Percentiles rank a stretch among this genome's conserved stretches.
These are phyloP conservation scores for Penicillium paradoxum DNA, from an alignment of 495 filamentous ascomycete species.

Conservation along the genomic window DNA sequence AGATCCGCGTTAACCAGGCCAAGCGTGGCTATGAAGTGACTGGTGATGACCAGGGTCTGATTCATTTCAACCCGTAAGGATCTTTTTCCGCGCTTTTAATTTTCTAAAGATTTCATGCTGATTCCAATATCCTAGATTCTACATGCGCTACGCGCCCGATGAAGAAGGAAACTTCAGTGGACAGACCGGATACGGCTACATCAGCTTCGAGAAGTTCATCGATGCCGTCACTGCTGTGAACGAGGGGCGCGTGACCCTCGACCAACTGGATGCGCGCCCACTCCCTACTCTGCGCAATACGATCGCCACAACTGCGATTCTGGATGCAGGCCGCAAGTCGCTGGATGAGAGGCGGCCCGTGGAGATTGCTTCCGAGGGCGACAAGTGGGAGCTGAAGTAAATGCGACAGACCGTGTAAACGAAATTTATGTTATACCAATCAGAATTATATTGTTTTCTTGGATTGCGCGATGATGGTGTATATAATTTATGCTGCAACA, in stretches of 20 bases:
- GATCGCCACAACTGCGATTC: constrained; percentile 82
- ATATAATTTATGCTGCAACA: not conserved
- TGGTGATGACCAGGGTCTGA: constrained; percentile 64
- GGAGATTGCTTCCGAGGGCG: constrained; percentile 60
- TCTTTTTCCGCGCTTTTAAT: no score
- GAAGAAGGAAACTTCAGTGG: constrained; percentile 92
- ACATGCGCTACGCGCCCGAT: constrained; percentile 93
- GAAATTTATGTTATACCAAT: constrained; percentile 1
- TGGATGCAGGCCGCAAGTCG: constrained; percentile 77
- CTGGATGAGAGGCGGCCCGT: constrained; percentile 77
- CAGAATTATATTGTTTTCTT: not conserved
- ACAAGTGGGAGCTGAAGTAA: constrained; percentile 66
- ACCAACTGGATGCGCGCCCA: constrained; percentile 70
- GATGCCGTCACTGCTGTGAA: constrained; percentile 79
- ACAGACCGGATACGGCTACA: constrained; percentile 88
- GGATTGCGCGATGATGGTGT: not conserved
- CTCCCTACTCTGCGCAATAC: constrained; percentile 85
- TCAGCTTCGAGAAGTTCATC: constrained; percentile 94
- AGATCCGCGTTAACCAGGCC: constrained; percentile 86
- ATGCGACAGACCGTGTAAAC: constrained; percentile 5
- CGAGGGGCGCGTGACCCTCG: constrained; percentile 61
- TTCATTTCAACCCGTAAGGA: constrained; percentile 74
- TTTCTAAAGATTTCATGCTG: not conserved
- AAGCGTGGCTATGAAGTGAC: constrained; percentile 95
- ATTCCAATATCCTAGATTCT: constrained; percentile 53